phyloP scores from a whole-genome alignment of 257 asterid genomes.

The Scutellaria galericulata region DNA sequence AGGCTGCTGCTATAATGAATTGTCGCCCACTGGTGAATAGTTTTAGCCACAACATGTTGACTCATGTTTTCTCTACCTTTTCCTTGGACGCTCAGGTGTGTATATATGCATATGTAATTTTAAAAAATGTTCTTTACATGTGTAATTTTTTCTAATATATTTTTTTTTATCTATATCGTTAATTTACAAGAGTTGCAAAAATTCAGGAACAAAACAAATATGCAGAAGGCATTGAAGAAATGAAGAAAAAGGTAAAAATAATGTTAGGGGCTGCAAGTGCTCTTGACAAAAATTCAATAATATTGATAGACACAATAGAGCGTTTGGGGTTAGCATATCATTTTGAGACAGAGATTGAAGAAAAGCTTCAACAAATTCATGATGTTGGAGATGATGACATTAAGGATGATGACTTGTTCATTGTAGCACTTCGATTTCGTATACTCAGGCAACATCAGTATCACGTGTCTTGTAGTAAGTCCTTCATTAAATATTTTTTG shows the following conservation, averaged over 20 bases:
- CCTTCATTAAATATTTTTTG: not conserved
- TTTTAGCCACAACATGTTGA: too few species aligned
- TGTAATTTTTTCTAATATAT: too few species aligned
- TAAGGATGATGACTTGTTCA: not conserved
- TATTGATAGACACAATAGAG: not conserved
- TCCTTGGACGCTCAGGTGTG: too few species aligned
- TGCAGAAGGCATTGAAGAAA: not conserved
- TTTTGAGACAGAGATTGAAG: constrained; percentile 3
- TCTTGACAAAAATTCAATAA: not conserved
- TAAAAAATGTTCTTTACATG: too few species aligned
- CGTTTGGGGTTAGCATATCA: constrained; percentile 7
- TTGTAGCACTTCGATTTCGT: not conserved
- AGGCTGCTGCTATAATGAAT: too few species aligned
- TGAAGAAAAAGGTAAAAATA: not conserved
- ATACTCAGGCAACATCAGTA: constrained; percentile 5
- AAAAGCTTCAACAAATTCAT: not conserved
- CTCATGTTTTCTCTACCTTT: too few species aligned
- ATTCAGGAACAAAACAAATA: not conserved
- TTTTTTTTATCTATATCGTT: too few species aligned
- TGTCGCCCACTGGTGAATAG: too few species aligned
- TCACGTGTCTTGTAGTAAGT: not conserved
- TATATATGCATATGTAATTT: too few species aligned
- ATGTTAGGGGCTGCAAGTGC: not conserved
- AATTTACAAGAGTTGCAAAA: too few species aligned
- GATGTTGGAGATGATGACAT: not conserved